Evolutionary conservation across 208 protist species (phyloP).

Genomic region (Leishmania gerbilli): DNA sequence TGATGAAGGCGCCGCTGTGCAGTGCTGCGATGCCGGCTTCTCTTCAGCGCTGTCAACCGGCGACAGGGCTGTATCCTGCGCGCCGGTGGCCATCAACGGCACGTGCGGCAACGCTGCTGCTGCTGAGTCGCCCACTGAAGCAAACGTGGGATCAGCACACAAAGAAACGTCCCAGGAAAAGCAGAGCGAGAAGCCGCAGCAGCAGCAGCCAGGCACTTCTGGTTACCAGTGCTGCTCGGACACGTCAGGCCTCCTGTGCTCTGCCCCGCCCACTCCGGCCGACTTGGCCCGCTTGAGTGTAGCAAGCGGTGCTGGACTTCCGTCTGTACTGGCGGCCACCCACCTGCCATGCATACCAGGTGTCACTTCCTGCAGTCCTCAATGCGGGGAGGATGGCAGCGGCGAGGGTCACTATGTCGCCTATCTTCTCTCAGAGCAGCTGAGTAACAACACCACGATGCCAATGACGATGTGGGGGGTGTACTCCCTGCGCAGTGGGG

Average conservation of each 20-base stretch:
- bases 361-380: background rate
- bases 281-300: background rate
- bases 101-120: background rate
- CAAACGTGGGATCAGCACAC: background rate
- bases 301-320: background rate
- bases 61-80: background rate
- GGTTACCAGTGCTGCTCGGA: background rate
- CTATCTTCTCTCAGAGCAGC: slow-evolving; percentile 1
- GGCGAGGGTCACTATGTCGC: background rate
- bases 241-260: slow-evolving; percentile 1
- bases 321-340: background rate
- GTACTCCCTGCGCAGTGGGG: background rate
- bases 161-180: background rate
- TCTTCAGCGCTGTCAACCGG: background rate
- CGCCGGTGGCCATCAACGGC: background rate
- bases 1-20: background rate
- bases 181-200: background rate
- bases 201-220: background rate
- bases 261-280: background rate
- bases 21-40: background rate
- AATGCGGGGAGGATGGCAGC: background rate
- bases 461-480: slow-evolving; percentile 11
- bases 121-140: background rate
- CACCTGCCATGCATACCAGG: slow-evolving; percentile 1
- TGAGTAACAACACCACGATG: background rate